phyloP scores from a whole-genome alignment of 306 rosid species.

The Cicer pinnatifidum region DNA sequence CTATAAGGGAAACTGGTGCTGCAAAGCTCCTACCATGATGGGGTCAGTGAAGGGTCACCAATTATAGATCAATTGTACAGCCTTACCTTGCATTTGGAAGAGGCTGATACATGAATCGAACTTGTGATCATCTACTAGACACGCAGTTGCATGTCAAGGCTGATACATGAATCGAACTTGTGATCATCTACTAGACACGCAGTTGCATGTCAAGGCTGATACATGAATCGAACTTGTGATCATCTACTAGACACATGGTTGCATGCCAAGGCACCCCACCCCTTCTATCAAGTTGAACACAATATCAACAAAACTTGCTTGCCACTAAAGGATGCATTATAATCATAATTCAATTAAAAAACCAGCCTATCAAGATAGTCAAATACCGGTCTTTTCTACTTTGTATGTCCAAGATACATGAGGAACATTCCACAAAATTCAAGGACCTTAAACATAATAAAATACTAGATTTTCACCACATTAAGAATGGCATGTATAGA shows the following conservation, averaged over 20 bases:
- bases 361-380: background rate
- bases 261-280: constrained; percentile 5
- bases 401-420: constrained; percentile 12
- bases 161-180: background rate
- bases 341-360: constrained; percentile 23
- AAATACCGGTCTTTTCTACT: constrained; percentile 2
- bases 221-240: background rate
- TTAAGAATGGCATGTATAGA: background rate
- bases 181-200: background rate
- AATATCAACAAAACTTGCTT: constrained; percentile 28
- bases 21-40: background rate
- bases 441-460: background rate
- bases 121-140: background rate
- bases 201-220: constrained; percentile 9
- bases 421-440: constrained; percentile 8
- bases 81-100: background rate
- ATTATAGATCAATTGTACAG: constrained; percentile 15
- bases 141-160: constrained; percentile 1
- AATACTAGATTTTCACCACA: constrained; percentile 27
- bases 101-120: background rate
- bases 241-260: background rate
- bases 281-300: constrained; percentile 1
- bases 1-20: background rate
- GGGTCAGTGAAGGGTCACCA: constrained; percentile 5
- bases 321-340: constrained; percentile 19